Conservation (phyloP, 1,284 basidiomycete genomes). For the Calocybe gambosa region DNA sequence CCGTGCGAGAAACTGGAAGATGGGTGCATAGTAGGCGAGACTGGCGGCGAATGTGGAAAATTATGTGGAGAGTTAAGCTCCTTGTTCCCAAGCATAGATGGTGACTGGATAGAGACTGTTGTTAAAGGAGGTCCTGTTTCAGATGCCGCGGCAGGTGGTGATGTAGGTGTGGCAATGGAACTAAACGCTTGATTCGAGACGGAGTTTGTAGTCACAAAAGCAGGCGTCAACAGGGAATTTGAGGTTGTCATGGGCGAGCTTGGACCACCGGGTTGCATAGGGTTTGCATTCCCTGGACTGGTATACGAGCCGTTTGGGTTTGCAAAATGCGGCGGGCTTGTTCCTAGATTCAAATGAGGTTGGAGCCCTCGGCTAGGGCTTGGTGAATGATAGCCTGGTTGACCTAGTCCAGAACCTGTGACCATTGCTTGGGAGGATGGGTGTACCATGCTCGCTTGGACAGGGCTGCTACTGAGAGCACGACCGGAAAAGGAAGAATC, state of each 20-base stretch:
- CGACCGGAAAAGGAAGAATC: conserved; percentile 5
- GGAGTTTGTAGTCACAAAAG: neutral
- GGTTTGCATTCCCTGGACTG: neutral
- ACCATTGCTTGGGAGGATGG: conserved; percentile 10
- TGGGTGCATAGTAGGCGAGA: neutral
- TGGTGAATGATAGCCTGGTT: conserved; percentile 9
- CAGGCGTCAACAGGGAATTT: neutral
- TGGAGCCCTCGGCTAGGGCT: conserved; percentile 7
- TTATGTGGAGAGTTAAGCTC: conserved; percentile 11
- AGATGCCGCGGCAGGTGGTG: conserved; percentile 2
- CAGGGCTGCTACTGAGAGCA: conserved; percentile 10
- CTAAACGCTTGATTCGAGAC: neutral
- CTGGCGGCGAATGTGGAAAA: conserved; percentile 18
- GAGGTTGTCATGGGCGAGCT: neutral
- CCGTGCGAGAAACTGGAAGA: conserved; percentile 12
- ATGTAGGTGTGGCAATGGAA: neutral
- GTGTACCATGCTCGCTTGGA: conserved; percentile 5
- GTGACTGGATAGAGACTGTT: conserved; percentile 3
- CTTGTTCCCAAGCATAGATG: conserved; percentile 9
- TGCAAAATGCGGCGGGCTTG: conserved; percentile 5
- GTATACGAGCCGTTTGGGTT: neutral
- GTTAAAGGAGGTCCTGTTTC: conserved; percentile 6
- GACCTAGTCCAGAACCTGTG: conserved; percentile 15
- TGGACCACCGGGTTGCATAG: neutral
- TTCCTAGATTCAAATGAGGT: conserved; percentile 5